Base-by-base conservation (phyloP, 495 filamentous ascomycete genomes). In the Aspergillus baeticus region DNA sequence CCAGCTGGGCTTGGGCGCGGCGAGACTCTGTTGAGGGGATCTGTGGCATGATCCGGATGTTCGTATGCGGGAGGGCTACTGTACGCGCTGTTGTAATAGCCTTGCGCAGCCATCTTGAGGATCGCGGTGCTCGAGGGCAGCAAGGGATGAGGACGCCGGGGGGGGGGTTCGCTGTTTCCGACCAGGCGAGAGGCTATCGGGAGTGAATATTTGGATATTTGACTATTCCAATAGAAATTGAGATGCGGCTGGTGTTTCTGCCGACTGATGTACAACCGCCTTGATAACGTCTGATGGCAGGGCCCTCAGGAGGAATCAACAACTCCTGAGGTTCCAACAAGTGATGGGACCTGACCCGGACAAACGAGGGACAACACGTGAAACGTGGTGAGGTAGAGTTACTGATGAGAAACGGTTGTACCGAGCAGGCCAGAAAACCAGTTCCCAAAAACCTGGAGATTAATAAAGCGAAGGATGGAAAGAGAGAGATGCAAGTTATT, bases 21-120 rank as follows among this genome's bases (percentile, higher is more conserved):
- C 2, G 68, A 63, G 11, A 67, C 57, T 11, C 70, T 65, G 26
- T 54, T 31, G 59, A 64, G 34, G 57, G 64, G 66, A 22, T 76
- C 69, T 54, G 62, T 54, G 10, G 54, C 57, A 15, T 73, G 66
- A 39, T 58, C 54, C 51, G 67, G 66, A 66, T 68, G 73, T 65
- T 73, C 74, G 72, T 70, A 80, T 64, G 64, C 74, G 52, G 69
- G 74, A 43, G 69, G 80, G 36, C 67, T 71, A 54, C 66, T 67
- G 60, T 81, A 75, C 54, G 74, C 76, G 47, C 74, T 68, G 66
- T 82, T 81, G 76, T 92, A 92, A 71, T 91, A 92, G 55, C 91
- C 86, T 77, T 91, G 89, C 57, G 89, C 81, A 49, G 91, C 87
- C 91, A 95, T 96, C 65, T 43, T 82, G 69, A 55, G 35, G 47